These are phyloP conservation scores for Suillus occidentalis DNA, from an alignment of 768 basidiomycete species.

Conservation along the genomic window DNA sequence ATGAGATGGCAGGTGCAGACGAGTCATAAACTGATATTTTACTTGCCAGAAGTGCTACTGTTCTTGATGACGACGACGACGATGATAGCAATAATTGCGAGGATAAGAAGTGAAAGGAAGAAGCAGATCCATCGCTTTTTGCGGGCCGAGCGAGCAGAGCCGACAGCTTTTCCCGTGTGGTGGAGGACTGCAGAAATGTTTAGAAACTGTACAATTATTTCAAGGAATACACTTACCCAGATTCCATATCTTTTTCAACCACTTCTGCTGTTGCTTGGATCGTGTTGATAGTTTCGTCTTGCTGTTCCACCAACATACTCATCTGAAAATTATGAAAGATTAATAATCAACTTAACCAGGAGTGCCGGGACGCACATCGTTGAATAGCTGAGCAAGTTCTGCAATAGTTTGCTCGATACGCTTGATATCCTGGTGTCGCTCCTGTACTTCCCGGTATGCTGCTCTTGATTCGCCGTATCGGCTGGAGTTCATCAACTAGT, in stretches of 20 bases:
- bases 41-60: constrained; percentile 35
- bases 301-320: constrained; percentile 93
- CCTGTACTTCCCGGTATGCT: constrained; percentile 96
- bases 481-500: constrained; percentile 82
- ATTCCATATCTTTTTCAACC: constrained; percentile 83
- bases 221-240: constrained; percentile 54
- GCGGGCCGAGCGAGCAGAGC: constrained; percentile 82
- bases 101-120: constrained; percentile 63
- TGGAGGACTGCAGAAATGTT: constrained; percentile 50
- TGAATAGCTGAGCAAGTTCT: constrained; percentile 94
- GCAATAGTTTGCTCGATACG: constrained; percentile 91
- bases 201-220: constrained; percentile 8
- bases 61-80: constrained; percentile 56
- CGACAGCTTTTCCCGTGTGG: constrained; percentile 86
- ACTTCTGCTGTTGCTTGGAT: constrained; percentile 76
- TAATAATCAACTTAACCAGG: neutral
- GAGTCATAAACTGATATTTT: constrained; percentile 17
- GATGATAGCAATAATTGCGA: constrained; percentile 66
- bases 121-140: constrained; percentile 99
- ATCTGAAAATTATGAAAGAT: constrained; percentile 50
- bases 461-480: constrained; percentile 88
- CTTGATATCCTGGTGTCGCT: constrained; percentile 93
- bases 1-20: constrained; percentile 16
- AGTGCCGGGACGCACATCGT: constrained; percentile 62
- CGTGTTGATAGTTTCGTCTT: constrained; percentile 82